Conservation (phyloP, 768 basidiomycete genomes). For the Boletus rubropictus region DNA sequence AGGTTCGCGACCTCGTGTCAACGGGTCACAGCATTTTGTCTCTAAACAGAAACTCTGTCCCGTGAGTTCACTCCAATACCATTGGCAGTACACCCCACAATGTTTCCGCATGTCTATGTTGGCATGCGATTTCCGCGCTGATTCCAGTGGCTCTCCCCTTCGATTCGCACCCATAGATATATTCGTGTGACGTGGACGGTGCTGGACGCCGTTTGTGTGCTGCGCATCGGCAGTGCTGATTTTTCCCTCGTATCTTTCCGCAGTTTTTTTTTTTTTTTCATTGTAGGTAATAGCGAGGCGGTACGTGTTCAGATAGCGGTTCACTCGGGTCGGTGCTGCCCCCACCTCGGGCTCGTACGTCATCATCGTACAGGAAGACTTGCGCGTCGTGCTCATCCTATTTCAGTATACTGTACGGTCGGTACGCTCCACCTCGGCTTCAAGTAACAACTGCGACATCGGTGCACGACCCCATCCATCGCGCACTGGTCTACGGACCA, state of each 20-base stretch:
- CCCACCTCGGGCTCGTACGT: neutral
- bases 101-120: conserved; percentile 18
- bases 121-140: conserved; percentile 18
- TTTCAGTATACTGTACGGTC: neutral
- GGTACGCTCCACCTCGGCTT: neutral
- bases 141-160: conserved; percentile 4
- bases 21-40: conserved; percentile 15
- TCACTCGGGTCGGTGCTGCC: conserved; percentile 9
- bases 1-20: conserved; percentile 19
- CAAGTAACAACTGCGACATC: neutral
- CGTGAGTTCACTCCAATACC: conserved; percentile 11
- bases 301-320: conserved; percentile 10
- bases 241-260: conserved; percentile 6
- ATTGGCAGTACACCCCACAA: conserved; percentile 15
- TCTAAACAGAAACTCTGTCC: conserved; percentile 12
- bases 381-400: neutral
- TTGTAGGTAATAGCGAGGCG: conserved; percentile 14
- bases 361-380: neutral
- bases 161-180: neutral
- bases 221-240: neutral
- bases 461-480: neutral
- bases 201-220: neutral
- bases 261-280: conserved; percentile 6
- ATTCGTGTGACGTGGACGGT: neutral
- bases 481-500: neutral